Conservation (phyloP, 805 yeast genomes). For the Tetrapisispora nanseiensis region DNA sequence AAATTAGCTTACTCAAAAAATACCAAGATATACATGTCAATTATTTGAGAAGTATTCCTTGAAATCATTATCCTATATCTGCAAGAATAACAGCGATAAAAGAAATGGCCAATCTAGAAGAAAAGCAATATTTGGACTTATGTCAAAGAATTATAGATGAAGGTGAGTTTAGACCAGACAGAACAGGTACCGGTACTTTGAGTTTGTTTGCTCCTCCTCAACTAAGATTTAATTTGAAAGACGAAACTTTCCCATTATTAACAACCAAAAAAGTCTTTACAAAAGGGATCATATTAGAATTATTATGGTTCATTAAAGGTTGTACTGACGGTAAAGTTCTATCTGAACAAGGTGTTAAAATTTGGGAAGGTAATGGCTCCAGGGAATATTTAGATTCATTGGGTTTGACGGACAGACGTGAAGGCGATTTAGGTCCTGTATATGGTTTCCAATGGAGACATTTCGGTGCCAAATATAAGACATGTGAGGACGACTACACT, state of each 20-base stretch:
- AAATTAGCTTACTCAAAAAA: no score
- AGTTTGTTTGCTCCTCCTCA: constrained; percentile 95
- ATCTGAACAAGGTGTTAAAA: constrained; percentile 78
- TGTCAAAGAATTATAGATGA: constrained; percentile 65
- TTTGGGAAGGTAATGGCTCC: constrained; percentile 98
- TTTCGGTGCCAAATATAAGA: constrained; percentile 86
- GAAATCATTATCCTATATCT: no score
- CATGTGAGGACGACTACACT: constrained; percentile 78
- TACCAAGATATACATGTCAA: no score
- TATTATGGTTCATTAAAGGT: constrained; percentile 88
- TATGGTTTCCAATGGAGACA: constrained; percentile 99
- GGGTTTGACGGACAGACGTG: constrained; percentile 72
- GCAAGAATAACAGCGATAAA: no score
- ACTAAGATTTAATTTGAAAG: constrained; percentile 63
- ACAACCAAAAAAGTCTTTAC: constrained; percentile 91
- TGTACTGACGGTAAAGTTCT: constrained; percentile 78
- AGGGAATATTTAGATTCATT: constrained; percentile 78
- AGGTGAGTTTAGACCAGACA: constrained; percentile 88
- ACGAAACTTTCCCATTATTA: constrained; percentile 72
- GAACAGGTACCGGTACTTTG: constrained; percentile 95
- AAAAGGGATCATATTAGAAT: constrained; percentile 79
- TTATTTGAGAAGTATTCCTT: no score
- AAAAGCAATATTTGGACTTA: constrained; percentile 77
- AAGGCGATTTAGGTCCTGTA: constrained; percentile 95
- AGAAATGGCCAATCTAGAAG: constrained; percentile 39